A percentile compares a stretch with the other conserved stretches of the same genome.
phyloP scores from a whole-genome alignment of 164 flowering plant genomes.

The Umbilicus rupestris region DNA sequence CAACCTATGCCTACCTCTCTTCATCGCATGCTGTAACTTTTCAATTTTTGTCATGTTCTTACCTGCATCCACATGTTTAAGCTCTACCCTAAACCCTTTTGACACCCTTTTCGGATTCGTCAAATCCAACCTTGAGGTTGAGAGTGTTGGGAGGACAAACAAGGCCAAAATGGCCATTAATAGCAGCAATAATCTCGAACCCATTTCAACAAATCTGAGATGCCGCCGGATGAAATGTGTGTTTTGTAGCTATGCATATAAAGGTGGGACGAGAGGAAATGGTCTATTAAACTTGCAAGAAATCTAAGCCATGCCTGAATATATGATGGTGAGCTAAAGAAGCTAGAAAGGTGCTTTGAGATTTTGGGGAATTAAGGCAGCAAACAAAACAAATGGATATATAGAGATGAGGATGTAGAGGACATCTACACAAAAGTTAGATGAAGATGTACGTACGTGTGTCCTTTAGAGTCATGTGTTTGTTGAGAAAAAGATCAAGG shows the following conservation, averaged over 20 bases:
- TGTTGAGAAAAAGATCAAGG: constrained; percentile 2
- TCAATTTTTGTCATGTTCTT: constrained; percentile 48
- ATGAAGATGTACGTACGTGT: not conserved
- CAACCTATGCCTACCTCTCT: constrained; percentile 38
- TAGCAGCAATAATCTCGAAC: not conserved
- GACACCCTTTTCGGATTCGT: not conserved
- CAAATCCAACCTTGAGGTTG: not conserved
- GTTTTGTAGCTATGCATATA: not conserved
- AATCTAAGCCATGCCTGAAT: not conserved
- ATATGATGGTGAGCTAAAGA: not conserved
- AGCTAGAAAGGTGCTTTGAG: not conserved
- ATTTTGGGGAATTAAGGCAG: not conserved
- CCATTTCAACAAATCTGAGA: not conserved
- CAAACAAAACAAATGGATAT: not conserved
- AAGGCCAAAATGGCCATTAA: not conserved
- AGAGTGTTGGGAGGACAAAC: not conserved
- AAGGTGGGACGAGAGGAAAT: not conserved
- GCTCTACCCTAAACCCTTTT: constrained; percentile 40
- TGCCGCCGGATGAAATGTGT: not conserved
- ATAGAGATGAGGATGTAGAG: not conserved
- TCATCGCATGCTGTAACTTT: constrained; percentile 43
- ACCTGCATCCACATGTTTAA: constrained; percentile 48
- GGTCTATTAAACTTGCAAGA: not conserved
- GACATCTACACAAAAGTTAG: not conserved
- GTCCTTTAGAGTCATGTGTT: not conserved